Base-by-base conservation (phyloP, 176 grass and related monocot genomes). In the Oryza officinalis region DNA sequence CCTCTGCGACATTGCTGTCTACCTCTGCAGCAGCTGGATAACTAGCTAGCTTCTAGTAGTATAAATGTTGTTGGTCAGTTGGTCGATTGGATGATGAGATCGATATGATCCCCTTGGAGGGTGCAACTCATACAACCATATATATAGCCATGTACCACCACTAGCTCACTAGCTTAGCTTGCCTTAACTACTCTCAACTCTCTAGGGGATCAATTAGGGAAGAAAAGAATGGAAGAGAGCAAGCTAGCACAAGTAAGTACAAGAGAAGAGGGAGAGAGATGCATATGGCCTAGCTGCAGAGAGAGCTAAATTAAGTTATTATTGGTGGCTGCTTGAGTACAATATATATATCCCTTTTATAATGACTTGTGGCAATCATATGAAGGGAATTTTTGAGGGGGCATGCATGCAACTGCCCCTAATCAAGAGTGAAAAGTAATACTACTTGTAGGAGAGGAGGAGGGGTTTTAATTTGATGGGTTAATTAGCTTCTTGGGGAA, bases 1-100 rank as follows among this genome's bases (percentile, higher is more conserved):
- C 89, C 92, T 94, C 43, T 90, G 80, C 47, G 94, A 97, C 94
- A 97, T 94, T 79, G 63, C 60, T 84, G 54, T 74, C 17, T 37
- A 44, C 27, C 47, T 82, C 79, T 63, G 65, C 64, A 67, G 12
- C 52, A 57, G 52, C 52, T 57, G 22, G 13, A 35, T 35, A 35
- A 5, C 33, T 38, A 38, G 5, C 35, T 28, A 23, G 15, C 60
- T 82, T 44, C 67, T 40, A 40, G 38, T 40, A 41, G 40, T 82
- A 28, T 37, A 75, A 54, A 17, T 69, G 79, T 61, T 61, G 37
- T 50, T 57, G 17, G 61, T 57, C 52, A 57, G 52, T 57, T 57
- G 50, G 44, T 37, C 52, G 59, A 26, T 10, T 46, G 61, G 63
- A 68, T 43, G 71, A 32, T 75, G 78, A 41, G 78, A 10, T 41